These are phyloP conservation scores for Malassezia cuniculi DNA, from an alignment of 1,284 basidiomycete species.

Conservation along the genomic window DNA sequence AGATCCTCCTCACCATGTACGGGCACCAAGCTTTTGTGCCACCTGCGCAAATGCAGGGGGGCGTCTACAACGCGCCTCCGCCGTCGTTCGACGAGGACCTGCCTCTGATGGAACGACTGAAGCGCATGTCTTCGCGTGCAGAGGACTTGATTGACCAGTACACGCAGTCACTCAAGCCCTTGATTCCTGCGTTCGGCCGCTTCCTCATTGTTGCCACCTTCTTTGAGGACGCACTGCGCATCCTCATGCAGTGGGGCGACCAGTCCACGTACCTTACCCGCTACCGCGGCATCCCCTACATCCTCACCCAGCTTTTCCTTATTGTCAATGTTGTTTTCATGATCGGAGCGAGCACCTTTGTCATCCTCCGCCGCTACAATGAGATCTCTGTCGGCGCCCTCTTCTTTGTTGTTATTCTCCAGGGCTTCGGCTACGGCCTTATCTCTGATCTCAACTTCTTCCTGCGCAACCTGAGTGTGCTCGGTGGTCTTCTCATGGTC, in stretches of 20 bases:
- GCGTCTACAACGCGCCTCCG: not conserved
- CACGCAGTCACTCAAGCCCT: conserved; percentile 83
- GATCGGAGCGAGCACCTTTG: conserved; percentile 69
- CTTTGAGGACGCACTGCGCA: conserved; percentile 86
- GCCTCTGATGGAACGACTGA: conserved; percentile 62
- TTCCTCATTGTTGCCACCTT: conserved; percentile 98
- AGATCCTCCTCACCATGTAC: conserved; percentile 9
- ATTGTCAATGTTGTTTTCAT: conserved; percentile 80
- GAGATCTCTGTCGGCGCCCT: conserved; percentile 81
- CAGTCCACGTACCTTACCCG: conserved; percentile 58
- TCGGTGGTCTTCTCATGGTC: conserved; percentile 90
- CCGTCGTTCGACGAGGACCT: conserved; percentile 8
- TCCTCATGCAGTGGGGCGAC: conserved; percentile 85
- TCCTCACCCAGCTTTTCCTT: conserved; percentile 82
- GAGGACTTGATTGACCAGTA: conserved; percentile 88
- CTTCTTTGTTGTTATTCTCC: conserved; percentile 77
- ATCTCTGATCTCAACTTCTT: conserved; percentile 99
- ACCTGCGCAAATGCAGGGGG: conserved; percentile 7
- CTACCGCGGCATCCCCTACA: conserved; percentile 88
- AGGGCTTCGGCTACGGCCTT: conserved; percentile 82
- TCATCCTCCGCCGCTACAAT: conserved; percentile 75
- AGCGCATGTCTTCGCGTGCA: conserved; percentile 57
- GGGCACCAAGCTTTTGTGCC: conserved; percentile 9
- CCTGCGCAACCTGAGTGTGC: conserved; percentile 83
- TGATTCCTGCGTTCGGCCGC: conserved; percentile 84